A percentile compares a stretch with the other conserved stretches of the same genome.
Evolutionary conservation across 2,329 filamentous ascomycete species (phyloP).

Genomic region (Epichloe typhina): DNA sequence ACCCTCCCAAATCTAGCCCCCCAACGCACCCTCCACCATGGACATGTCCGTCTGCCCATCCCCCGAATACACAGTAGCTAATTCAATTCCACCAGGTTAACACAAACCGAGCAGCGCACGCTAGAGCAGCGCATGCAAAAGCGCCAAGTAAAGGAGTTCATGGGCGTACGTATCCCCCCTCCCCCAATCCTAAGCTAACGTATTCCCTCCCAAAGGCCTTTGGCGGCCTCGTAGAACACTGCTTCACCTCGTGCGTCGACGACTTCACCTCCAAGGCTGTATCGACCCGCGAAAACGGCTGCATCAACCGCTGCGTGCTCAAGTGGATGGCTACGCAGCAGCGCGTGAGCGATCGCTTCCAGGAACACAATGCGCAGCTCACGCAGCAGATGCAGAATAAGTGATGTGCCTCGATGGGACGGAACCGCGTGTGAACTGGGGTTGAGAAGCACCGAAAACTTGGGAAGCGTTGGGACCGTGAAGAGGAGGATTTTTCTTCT

Average conservation of each 20-base stretch:
- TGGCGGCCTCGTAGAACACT: conserved; percentile 52
- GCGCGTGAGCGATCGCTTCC: conserved; percentile 82
- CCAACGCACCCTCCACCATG: conserved; percentile 5
- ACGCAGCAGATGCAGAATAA: conserved; percentile 37
- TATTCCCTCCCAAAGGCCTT: conserved; percentile 17
- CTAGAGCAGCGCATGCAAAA: conserved; percentile 90
- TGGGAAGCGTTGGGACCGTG: background rate
- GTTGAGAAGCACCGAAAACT: background rate
- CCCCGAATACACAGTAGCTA: background rate
- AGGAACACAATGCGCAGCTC: conserved; percentile 52
- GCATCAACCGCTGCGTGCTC: conserved; percentile 87
- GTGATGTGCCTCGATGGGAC: conserved; percentile 16
- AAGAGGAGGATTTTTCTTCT: background rate
- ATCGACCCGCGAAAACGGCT: conserved; percentile 75
- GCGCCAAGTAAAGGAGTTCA: conserved; percentile 98
- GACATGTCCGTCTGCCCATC: conserved; percentile 6
- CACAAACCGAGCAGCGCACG: conserved; percentile 72
- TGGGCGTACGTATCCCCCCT: conserved; percentile 55
- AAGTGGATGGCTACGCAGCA: conserved; percentile 91
- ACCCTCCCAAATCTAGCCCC: background rate
- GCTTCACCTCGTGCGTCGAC: conserved; percentile 94
- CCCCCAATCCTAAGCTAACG: background rate
- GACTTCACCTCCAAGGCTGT: conserved; percentile 98
- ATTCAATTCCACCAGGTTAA: conserved; percentile 38
- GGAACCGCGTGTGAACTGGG: background rate